Percentiles rank a stretch among this genome's conserved stretches.
Evolutionary conservation across 441 rosid genomes (phyloP).

Genomic region (Pelargonium myrrhifolium): DNA sequence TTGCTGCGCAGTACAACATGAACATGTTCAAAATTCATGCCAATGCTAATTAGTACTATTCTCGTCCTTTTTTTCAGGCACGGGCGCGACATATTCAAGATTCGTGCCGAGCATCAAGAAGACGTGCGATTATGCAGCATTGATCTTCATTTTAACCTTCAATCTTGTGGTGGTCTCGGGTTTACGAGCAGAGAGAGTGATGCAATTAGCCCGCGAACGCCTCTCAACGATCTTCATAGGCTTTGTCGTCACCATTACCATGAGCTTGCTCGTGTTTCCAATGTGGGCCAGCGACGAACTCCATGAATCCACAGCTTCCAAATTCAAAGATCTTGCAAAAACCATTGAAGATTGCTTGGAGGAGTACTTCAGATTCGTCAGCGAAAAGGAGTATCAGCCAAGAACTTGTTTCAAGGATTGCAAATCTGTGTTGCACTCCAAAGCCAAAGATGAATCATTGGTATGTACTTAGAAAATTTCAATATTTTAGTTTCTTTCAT

Average conservation of each 20-base stretch:
- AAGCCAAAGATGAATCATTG: conserved; percentile 53
- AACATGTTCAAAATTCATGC: too few relatives aligned
- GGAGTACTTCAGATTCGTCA: conserved; percentile 26
- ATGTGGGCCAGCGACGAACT: conserved; percentile 85
- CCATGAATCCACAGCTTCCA: conserved; percentile 40
- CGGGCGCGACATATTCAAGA: conserved; percentile 50
- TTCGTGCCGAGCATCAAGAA: conserved; percentile 45
- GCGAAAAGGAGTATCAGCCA: conserved; percentile 24
- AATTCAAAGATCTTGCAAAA: conserved; percentile 44
- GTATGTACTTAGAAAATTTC: too few relatives aligned
- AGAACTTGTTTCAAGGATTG: conserved; percentile 24
- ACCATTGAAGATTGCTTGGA: conserved; percentile 46
- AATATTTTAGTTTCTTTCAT: too few relatives aligned
- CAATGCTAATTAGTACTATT: too few relatives aligned
- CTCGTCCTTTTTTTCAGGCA: too few relatives aligned
- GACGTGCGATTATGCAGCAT: conserved; percentile 56
- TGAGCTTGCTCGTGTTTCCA: conserved; percentile 54
- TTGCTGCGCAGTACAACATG: too few relatives aligned
- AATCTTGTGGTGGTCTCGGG: conserved; percentile 62
- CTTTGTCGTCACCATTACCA: conserved; percentile 43
- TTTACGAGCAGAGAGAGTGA: conserved; percentile 30
- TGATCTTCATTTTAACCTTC: conserved; percentile 78
- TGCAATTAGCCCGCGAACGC: conserved; percentile 48
- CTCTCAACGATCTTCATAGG: conserved; percentile 56
- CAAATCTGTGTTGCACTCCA: conserved; percentile 41